Percentiles rank a stretch among this genome's conserved stretches.
Evolutionary conservation across 495 filamentous ascomycete species (phyloP).

Genomic region (Glarea lozoyensis): DNA sequence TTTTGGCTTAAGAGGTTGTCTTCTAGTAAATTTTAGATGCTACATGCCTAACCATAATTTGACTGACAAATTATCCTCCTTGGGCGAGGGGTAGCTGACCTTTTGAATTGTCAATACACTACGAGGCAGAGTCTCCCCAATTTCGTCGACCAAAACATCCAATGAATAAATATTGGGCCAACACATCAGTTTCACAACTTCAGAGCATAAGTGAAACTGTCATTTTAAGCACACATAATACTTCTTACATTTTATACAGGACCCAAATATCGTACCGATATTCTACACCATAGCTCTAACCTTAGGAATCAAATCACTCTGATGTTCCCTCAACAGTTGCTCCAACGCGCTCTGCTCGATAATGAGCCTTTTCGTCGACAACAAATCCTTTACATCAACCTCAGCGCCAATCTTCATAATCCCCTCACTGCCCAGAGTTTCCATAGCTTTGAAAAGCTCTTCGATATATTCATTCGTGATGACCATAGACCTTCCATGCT

Average conservation of each 20-base stretch:
- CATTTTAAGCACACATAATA: constrained; percentile 4
- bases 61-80: no score
- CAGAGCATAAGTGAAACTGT: no score
- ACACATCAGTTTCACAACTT: no score
- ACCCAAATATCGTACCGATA: no score
- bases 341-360: constrained; percentile 79
- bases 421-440: constrained; percentile 52
- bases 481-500: constrained; percentile 64
- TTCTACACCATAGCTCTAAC: constrained; percentile 22
- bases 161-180: no score
- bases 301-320: constrained; percentile 55
- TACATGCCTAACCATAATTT: no score
- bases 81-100: no score
- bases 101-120: no score
- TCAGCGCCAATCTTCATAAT: constrained; percentile 58
- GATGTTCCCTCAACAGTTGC: constrained; percentile 63
- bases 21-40: no score
- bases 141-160: no score
- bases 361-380: constrained; percentile 75
- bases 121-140: no score
- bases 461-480: constrained; percentile 51
- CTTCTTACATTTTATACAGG: constrained; percentile 13
- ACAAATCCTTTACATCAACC: constrained; percentile 87
- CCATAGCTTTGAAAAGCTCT: constrained; percentile 49
- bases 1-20: no score